These are phyloP conservation scores for Lachnellula cervina DNA, from an alignment of 2,329 filamentous ascomycete species.

Conservation along the genomic window DNA sequence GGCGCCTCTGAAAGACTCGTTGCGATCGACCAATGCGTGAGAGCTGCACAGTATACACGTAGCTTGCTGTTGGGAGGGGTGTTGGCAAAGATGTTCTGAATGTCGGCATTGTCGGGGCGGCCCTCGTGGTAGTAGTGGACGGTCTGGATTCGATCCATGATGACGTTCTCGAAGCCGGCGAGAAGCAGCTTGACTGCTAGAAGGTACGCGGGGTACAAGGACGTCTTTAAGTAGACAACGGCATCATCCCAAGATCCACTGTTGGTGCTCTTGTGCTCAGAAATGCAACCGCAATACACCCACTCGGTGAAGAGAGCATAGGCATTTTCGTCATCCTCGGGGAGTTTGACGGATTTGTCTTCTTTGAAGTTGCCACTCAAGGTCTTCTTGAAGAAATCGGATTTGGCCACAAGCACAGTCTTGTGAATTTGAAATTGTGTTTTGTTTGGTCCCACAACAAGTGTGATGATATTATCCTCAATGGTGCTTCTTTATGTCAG, in stretches of 20 bases:
- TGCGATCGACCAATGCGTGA: neutral
- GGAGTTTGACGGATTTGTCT: neutral
- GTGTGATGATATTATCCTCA: neutral
- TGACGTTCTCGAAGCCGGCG: neutral
- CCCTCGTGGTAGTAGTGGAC: neutral
- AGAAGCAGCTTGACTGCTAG: neutral
- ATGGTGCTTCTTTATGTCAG: neutral
- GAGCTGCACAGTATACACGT: neutral
- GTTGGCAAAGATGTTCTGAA: neutral
- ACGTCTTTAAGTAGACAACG: neutral
- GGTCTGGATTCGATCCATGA: neutral
- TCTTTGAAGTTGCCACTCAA: conserved; percentile 4
- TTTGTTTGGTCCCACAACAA: neutral
- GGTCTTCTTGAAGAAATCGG: conserved; percentile 8
- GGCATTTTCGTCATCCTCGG: neutral
- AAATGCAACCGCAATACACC: neutral
- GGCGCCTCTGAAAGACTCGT: neutral
- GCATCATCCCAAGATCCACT: too few relatives aligned
- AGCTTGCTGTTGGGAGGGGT: neutral
- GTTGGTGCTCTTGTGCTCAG: too few relatives aligned
- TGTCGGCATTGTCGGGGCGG: neutral
- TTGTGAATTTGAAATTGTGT: conserved; percentile 7
- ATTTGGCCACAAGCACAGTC: conserved; percentile 3
- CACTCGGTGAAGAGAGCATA: neutral
- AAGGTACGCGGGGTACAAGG: neutral